Conservation (phyloP, 345 rosid genomes). For the Eucalyptus viminalis region DNA sequence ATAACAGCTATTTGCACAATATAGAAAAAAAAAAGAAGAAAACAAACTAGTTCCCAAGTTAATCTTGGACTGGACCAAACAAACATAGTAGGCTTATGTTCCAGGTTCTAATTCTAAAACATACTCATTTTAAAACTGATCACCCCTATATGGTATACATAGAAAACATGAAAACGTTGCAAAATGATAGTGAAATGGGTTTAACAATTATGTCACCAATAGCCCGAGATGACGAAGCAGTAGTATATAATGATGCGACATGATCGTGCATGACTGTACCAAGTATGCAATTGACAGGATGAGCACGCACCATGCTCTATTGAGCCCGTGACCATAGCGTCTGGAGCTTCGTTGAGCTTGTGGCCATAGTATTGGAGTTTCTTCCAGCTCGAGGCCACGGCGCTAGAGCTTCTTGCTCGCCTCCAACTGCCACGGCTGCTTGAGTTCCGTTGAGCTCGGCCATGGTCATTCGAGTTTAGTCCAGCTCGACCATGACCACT, state of each 20-base stretch:
- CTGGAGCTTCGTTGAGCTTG: not conserved
- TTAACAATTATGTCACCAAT: too few species aligned
- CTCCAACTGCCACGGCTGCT: not conserved
- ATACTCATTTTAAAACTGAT: accelerated
- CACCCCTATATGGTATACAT: accelerated
- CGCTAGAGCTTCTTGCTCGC: not conserved
- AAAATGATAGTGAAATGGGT: accelerated
- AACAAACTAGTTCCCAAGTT: too few species aligned
- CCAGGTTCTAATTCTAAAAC: accelerated
- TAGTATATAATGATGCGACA: too few species aligned
- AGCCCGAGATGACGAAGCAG: too few species aligned
- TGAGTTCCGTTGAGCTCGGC: accelerated
- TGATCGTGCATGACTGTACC: too few species aligned
- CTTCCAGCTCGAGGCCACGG: not conserved
- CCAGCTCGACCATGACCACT: not conserved
- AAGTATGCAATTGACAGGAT: too few species aligned
- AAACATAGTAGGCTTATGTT: too few species aligned
- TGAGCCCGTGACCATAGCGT: too few species aligned
- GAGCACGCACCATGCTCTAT: accelerated
- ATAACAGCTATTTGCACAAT: too few species aligned
- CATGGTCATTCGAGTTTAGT: accelerated
- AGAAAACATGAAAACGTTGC: too few species aligned
- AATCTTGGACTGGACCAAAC: accelerated
- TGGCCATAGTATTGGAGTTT: not conserved
- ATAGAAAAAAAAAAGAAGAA: too few species aligned